Evolutionary conservation across 2,329 filamentous ascomycete genomes (phyloP).

Genomic region (Aspergillus sp.): DNA sequence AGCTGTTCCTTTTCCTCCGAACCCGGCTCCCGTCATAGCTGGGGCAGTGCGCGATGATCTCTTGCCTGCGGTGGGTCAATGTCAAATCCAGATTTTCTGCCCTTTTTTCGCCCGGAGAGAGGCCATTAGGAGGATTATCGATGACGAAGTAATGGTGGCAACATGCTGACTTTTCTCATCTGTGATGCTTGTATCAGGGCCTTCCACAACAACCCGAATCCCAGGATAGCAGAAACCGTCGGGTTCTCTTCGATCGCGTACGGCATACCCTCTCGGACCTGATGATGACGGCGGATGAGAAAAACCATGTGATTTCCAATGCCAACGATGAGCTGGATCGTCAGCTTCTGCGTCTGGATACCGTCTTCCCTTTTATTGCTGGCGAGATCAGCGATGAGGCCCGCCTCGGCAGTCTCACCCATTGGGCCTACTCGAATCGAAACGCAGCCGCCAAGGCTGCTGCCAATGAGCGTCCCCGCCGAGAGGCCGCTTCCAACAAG

Average conservation of each 20-base stretch:
- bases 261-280: constrained; percentile 78
- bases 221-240: constrained; percentile 43
- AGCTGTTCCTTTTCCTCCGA: constrained; percentile 31
- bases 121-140: not conserved
- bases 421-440: constrained; percentile 94
- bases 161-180: not conserved
- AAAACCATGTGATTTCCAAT: constrained; percentile 93
- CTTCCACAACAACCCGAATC: constrained; percentile 31
- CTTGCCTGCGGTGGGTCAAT: constrained; percentile 26
- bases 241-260: constrained; percentile 75
- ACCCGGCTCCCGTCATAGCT: constrained; percentile 37
- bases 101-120: not conserved
- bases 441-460: constrained; percentile 56
- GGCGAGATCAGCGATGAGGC: constrained; percentile 92
- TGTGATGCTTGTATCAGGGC: constrained; percentile 19
- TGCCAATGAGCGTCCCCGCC: constrained; percentile 69
- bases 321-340: constrained; percentile 86
- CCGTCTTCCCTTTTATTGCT: constrained; percentile 82
- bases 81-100: not conserved
- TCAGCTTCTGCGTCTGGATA: constrained; percentile 80
- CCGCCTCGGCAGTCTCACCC: constrained; percentile 82
- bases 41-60: constrained; percentile 36
- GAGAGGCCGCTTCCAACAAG: constrained; percentile 75
- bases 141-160: not conserved
- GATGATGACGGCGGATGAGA: constrained; percentile 90